These are phyloP conservation scores for Coniochaeta sp. DNA, from an alignment of 2,329 filamentous ascomycete species.

Conservation along the genomic window DNA sequence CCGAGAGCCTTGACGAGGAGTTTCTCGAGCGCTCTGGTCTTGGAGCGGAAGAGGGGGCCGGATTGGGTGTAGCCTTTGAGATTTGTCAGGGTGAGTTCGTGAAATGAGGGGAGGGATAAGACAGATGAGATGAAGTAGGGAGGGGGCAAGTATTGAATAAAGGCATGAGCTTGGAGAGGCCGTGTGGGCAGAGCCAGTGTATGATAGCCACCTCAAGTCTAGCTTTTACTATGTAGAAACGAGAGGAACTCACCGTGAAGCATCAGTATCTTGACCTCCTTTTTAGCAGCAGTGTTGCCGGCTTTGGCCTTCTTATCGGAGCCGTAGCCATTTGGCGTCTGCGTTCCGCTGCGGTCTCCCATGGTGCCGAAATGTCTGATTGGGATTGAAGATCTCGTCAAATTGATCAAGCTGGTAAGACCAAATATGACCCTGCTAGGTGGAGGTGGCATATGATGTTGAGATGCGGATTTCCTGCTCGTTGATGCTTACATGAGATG, in stretches of 20 bases:
- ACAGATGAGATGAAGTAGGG: neutral
- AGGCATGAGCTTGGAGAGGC: no score
- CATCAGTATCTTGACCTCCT: conserved; percentile 63
- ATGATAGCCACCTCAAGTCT: neutral
- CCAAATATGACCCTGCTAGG: neutral
- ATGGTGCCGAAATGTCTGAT: neutral
- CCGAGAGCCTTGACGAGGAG: conserved; percentile 65
- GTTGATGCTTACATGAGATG: neutral
- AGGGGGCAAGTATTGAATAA: no score
- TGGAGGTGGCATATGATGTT: neutral
- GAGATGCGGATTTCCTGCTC: neutral
- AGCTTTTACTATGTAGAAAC: neutral
- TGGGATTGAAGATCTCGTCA: neutral
- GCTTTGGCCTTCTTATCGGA: conserved; percentile 1
- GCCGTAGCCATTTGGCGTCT: neutral
- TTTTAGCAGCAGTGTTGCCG: conserved; percentile 27
- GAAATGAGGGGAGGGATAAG: no score
- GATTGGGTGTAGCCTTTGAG: conserved; percentile 81
- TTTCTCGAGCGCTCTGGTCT: conserved; percentile 83
- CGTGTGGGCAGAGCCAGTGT: no score
- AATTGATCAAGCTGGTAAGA: neutral
- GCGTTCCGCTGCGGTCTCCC: neutral
- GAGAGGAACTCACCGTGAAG: conserved; percentile 51
- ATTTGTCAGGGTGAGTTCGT: neutral
- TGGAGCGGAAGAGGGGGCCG: conserved; percentile 74